Evolutionary conservation across 2,329 filamentous ascomycete genomes (phyloP), one percentile per base, ranked within the genome.

Genomic region (Monosporascus sp.): DNA sequence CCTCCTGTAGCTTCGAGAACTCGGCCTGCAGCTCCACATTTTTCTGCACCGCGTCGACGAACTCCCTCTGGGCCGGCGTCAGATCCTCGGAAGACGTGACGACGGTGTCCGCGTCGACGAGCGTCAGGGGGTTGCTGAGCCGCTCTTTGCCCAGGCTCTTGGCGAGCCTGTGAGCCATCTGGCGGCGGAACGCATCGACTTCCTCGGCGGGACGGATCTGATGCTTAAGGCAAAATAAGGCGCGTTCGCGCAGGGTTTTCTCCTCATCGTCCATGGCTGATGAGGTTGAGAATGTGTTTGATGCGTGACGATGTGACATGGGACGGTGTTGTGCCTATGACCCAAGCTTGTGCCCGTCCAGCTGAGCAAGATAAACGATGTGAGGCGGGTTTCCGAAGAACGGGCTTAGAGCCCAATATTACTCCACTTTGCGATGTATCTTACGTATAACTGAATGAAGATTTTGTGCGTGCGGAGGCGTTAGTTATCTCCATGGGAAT

Each of bases 201-300:
- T 86, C 80, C 53, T 84, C 80, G 25, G 81, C 75, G 27, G 79
- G 74, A 49, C 79, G 81, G 52, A 85, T 71, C 55, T 76, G 83
- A 5, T 79, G 76, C 36, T 73, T 69, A 22, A 86, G 71, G 18
- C 67, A 69, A 41, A 69, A 66, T 51, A 76, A 72, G 36, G 79
- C 65, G 36, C 67, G 67, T 47, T 70, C 51, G 20, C 53, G 62
- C 15, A 74, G 52, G 14, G 65, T 62, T 17, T 75, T 70, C 20
- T 69, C 53, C 31, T 70, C 51, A 56, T 65, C 58, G 15, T 59
- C 62, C 61, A 65, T 66, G 11, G 24, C 61, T 50, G 31, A 20
- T n/a, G 49, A 14, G 20, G 31, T 25, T 49, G 17, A 49, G 38
- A 15, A 17, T 39, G 47, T 34, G 31, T 34, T 34, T 14, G 31